A percentile compares a stretch with the other conserved stretches of the same genome.
These are phyloP conservation scores for Macrolepiota albuminosa DNA, from an alignment of 768 basidiomycete species.

Conservation along the genomic window DNA sequence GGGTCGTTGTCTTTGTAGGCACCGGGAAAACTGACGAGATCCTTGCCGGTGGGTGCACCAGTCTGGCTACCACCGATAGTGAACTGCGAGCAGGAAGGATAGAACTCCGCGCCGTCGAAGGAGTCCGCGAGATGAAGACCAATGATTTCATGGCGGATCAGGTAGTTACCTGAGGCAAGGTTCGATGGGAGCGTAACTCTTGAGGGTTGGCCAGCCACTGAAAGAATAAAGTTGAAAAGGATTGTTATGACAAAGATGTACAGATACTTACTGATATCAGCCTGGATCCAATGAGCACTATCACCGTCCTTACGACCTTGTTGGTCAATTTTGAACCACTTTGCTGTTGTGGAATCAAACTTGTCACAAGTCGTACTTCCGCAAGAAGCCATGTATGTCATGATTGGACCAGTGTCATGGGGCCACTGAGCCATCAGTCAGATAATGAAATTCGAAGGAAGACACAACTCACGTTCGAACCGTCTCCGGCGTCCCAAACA, in stretches of 20 bases:
- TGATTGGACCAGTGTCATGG: conserved; percentile 61
- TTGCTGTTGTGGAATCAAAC: conserved; percentile 51
- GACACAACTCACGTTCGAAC: conserved; percentile 21
- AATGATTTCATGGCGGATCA: conserved; percentile 78
- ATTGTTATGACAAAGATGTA: background rate
- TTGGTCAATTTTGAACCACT: conserved; percentile 74
- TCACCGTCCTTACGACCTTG: conserved; percentile 35
- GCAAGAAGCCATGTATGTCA: conserved; percentile 73
- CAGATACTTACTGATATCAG: conserved; percentile 41
- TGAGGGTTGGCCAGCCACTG: conserved; percentile 37
- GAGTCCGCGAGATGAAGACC: conserved; percentile 62
- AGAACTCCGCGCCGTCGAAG: conserved; percentile 72
- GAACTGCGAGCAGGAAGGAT: conserved; percentile 65
- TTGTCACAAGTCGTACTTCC: conserved; percentile 50
- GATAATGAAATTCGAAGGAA: background rate
- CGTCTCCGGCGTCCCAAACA: conserved; percentile 4
- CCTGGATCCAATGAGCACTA: conserved; percentile 44
- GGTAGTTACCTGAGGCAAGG: conserved; percentile 64
- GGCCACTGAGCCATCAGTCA: conserved; percentile 29
- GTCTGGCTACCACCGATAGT: conserved; percentile 49
- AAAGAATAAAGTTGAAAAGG: background rate
- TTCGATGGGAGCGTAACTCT: conserved; percentile 42
- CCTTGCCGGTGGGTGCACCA: conserved; percentile 38
- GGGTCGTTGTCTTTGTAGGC: conserved; percentile 68
- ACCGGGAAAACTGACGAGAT: conserved; percentile 66